Conservation (phyloP, 1,139 yeast genomes). For the Wickerhamiella pararugosa region DNA sequence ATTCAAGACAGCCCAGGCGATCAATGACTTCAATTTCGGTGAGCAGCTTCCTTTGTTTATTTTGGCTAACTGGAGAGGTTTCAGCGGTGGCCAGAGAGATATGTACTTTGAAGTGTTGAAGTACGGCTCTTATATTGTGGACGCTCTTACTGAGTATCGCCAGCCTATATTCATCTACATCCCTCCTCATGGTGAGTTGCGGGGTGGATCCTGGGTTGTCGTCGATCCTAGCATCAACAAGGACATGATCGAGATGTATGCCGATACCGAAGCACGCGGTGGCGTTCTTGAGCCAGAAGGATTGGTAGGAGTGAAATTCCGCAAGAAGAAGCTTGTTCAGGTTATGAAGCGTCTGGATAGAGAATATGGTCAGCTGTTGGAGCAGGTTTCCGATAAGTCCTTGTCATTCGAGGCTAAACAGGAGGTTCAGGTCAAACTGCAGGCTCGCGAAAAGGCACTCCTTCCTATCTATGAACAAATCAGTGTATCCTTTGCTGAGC, state of each 20-base stretch:
- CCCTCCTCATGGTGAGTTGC: constrained; percentile 94
- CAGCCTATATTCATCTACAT: constrained; percentile 94
- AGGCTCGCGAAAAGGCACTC: constrained; percentile 53
- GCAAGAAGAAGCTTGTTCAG: constrained; percentile 76
- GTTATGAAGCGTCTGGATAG: constrained; percentile 86
- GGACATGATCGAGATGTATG: constrained; percentile 99
- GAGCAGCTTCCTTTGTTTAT: constrained; percentile 96
- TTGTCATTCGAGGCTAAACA: constrained; percentile 52
- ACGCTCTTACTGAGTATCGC: constrained; percentile 87
- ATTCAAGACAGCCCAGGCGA: constrained; percentile 97
- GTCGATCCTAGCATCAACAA: constrained; percentile 95
- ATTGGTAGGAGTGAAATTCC: constrained; percentile 94
- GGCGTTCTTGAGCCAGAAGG: constrained; percentile 99
- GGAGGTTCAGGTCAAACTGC: constrained; percentile 45
- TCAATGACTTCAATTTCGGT: constrained; percentile 92
- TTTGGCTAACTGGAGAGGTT: constrained; percentile 98
- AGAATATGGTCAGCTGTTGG: constrained; percentile 53
- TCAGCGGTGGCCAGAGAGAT: constrained; percentile 99
- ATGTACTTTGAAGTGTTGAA: constrained; percentile 97
- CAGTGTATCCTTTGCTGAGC: constrained; percentile 90
- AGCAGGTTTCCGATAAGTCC: constrained; percentile 33
- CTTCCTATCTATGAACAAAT: constrained; percentile 85
- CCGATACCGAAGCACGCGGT: constrained; percentile 91
- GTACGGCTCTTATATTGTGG: constrained; percentile 92
- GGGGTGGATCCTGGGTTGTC: constrained; percentile 99